phyloP scores from a whole-genome alignment of 73 alveolate genomes.

The Paramecium caudatum region DNA sequence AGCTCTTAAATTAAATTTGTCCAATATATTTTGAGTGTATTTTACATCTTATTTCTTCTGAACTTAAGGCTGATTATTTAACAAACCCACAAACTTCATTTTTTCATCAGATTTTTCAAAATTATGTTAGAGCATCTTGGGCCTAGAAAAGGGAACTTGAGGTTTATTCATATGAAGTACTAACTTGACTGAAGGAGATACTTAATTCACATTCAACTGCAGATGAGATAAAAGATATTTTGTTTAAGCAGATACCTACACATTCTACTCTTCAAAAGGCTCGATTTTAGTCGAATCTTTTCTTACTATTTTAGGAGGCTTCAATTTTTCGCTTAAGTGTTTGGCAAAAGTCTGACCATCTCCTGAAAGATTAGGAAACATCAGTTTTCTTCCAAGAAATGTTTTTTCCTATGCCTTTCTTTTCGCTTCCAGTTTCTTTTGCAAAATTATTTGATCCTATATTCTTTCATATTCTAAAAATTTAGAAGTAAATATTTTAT shows the following conservation, averaged over 20 bases:
- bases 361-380: constrained; percentile 53
- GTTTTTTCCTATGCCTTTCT: constrained; percentile 69
- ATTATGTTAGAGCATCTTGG: constrained; percentile 45
- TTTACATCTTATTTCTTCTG: constrained; percentile 58
- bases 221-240: constrained; percentile 63
- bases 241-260: constrained; percentile 31
- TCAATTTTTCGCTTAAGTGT: constrained; percentile 57
- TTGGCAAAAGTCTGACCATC: constrained; percentile 71
- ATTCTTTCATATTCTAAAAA: constrained; percentile 75
- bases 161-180: constrained; percentile 56
- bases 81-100: constrained; percentile 16
- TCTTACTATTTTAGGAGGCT: constrained; percentile 38
- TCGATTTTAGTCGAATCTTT: constrained; percentile 62
- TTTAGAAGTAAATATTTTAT: constrained; percentile 72
- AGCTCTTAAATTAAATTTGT: constrained; percentile 69
- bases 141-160: constrained; percentile 63
- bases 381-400: constrained; percentile 65
- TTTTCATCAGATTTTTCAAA: constrained; percentile 63
- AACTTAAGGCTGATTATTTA: constrained; percentile 7
- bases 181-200: constrained; percentile 50
- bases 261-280: constrained; percentile 16
- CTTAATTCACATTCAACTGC: constrained; percentile 41
- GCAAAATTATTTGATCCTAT: constrained; percentile 49
- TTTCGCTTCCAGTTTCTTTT: constrained; percentile 57
- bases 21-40: constrained; percentile 54